Evolutionary conservation across 805 yeast genomes (phyloP).

Genomic region (Jamesozyma gamospora): DNA sequence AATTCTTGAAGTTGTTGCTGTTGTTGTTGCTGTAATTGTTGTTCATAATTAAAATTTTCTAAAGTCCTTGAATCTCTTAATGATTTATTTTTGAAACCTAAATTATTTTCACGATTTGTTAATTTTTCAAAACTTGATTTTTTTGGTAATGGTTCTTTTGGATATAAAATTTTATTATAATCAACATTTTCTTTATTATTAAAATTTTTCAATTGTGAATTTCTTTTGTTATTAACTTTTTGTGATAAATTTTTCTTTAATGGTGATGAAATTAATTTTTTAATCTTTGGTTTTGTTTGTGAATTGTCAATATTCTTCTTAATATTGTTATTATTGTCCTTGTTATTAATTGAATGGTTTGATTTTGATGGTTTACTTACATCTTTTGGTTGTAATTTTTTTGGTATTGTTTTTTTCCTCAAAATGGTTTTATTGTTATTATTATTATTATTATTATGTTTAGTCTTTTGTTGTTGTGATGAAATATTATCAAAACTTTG

Average conservation of each 20-base stretch:
- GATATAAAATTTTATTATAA: constrained; percentile 20
- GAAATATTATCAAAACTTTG: constrained; percentile 35
- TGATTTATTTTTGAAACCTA: constrained; percentile 32
- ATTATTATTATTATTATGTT: no score
- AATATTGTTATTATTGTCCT: no score
- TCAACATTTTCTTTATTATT: constrained; percentile 5
- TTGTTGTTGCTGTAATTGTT: no score
- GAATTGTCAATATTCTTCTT: no score
- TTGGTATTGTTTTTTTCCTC: constrained; percentile 2
- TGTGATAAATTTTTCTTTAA: no score
- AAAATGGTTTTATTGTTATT: constrained; percentile 1
- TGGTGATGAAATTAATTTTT: no score
- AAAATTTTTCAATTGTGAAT: no score
- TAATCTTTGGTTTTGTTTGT: no score
- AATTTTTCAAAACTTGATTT: constrained; percentile 51
- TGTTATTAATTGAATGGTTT: no score
- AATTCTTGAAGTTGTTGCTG: no score
- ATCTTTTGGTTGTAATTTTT: constrained; percentile 19
- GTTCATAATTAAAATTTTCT: not conserved
- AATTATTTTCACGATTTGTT: constrained; percentile 23
- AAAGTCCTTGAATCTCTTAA: constrained; percentile 18
- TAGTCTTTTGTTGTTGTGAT: not conserved
- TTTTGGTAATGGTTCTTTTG: constrained; percentile 33
- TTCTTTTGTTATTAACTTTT: no score
- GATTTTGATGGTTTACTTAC: no score